Conservation (phyloP, 495 filamentous ascomycete genomes). For the Lophiostoma macrostomum region DNA sequence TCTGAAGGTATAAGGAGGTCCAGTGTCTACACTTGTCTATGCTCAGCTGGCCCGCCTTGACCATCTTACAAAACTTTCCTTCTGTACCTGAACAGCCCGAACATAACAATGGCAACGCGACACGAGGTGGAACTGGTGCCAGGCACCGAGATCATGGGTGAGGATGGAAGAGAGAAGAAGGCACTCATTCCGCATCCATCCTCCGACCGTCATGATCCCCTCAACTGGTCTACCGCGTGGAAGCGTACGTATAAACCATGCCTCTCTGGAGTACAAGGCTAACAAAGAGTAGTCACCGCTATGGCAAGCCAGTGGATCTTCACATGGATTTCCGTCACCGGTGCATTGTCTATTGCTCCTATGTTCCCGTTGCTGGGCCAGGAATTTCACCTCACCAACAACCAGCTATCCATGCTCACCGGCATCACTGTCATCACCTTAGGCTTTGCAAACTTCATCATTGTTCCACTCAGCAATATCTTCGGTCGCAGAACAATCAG, state of each 20-base stretch:
- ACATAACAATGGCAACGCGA: background rate
- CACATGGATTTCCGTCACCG: conserved; percentile 55
- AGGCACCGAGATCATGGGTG: conserved; percentile 61
- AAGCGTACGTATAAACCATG: conserved; percentile 53
- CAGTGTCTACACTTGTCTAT: background rate
- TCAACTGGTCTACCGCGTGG: conserved; percentile 60
- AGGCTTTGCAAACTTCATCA: conserved; percentile 57
- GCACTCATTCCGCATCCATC: conserved; percentile 61
- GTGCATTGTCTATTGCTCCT: conserved; percentile 48
- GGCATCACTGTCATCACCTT: conserved; percentile 62
- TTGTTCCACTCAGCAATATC: conserved; percentile 59
- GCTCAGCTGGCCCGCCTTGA: background rate
- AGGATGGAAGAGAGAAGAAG: conserved; percentile 48
- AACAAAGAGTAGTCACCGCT: conserved; percentile 53
- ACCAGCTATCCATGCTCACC: conserved; percentile 53
- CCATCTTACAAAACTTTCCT: background rate
- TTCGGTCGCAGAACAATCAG: conserved; percentile 57
- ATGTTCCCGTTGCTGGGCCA: conserved; percentile 56
- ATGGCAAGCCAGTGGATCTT: conserved; percentile 39
- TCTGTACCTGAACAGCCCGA: background rate
- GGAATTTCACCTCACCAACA: conserved; percentile 53
- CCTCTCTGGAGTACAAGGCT: conserved; percentile 56
- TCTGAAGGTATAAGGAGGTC: background rate
- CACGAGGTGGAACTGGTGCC: conserved; percentile 52
- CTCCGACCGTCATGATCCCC: conserved; percentile 63